These are phyloP conservation scores for Xylariaceae sp. DNA, from an alignment of 2,329 filamentous ascomycete genomes.

Conservation along the genomic window DNA sequence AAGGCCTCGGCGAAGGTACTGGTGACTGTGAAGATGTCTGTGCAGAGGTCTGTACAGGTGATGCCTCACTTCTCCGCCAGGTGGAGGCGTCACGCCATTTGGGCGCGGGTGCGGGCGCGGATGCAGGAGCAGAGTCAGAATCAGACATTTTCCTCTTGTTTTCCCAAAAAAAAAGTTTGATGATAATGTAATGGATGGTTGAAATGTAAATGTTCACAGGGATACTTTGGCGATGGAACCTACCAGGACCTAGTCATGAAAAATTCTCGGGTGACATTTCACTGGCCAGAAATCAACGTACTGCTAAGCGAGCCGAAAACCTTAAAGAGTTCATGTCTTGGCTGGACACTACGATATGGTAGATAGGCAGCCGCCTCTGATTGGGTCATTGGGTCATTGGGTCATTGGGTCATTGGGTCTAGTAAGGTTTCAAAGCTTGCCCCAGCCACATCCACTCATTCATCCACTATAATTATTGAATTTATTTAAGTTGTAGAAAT, in stretches of 20 bases:
- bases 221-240: constrained; percentile 11
- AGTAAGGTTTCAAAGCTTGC: not conserved
- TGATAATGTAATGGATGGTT: not conserved
- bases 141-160: constrained; percentile 16
- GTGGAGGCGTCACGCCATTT: constrained; percentile 26
- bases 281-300: constrained; percentile 2
- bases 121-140: not conserved
- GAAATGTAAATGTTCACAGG: not conserved
- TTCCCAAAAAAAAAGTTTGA: not conserved
- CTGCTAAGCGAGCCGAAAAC: constrained; percentile 22
- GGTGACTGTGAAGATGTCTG: not conserved
- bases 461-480: too few species aligned
- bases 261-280: constrained; percentile 19
- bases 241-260: constrained; percentile 15
- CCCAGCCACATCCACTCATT: constrained; percentile 11
- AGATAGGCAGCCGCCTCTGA: constrained; percentile 22
- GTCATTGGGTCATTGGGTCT: too few species aligned
- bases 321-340: not conserved
- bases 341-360: constrained; percentile 13
- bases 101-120: constrained; percentile 5
- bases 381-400: too few species aligned
- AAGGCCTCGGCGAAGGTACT: constrained; percentile 11
- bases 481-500: too few species aligned
- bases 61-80: constrained; percentile 24
- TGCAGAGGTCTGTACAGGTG: not conserved